Conservation (phyloP, 257 asterid species). For the Scutellaria minor region DNA sequence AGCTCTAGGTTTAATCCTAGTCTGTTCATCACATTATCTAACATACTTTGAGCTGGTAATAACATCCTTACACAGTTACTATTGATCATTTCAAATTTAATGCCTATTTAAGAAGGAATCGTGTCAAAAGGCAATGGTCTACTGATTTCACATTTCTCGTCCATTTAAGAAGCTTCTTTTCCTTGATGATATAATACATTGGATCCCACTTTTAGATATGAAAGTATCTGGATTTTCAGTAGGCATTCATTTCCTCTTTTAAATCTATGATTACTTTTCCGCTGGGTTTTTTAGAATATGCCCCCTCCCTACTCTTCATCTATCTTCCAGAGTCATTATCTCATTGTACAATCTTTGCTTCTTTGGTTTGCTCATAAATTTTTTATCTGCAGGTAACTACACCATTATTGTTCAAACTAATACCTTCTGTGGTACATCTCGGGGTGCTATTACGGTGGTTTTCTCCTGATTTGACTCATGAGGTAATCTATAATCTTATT, state of each 20-base stretch:
- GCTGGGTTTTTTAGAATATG: no score
- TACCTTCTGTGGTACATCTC: constrained; percentile 76
- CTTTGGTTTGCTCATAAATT: constrained; percentile 35
- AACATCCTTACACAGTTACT: neutral
- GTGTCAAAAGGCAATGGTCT: neutral
- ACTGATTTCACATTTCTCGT: neutral
- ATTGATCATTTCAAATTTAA: neutral
- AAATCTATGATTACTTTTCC: no score
- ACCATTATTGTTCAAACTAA: constrained; percentile 80
- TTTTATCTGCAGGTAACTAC: constrained; percentile 69
- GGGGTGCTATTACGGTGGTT: constrained; percentile 83
- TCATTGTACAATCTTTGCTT: constrained; percentile 2
- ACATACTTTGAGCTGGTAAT: neutral
- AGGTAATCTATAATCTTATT: constrained; percentile 48
- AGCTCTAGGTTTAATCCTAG: no score
- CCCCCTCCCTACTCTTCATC: no score
- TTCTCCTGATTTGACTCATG: constrained; percentile 58
- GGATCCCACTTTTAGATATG: neutral
- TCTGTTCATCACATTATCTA: no score
- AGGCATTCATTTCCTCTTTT: no score
- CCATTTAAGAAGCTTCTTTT: neutral
- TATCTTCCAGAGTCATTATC: neutral
- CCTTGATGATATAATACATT: neutral
- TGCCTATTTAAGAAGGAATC: neutral
- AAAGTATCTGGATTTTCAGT: neutral